phyloP scores from a whole-genome alignment of 2,329 filamentous ascomycete species.

The Diplodia corticola region DNA sequence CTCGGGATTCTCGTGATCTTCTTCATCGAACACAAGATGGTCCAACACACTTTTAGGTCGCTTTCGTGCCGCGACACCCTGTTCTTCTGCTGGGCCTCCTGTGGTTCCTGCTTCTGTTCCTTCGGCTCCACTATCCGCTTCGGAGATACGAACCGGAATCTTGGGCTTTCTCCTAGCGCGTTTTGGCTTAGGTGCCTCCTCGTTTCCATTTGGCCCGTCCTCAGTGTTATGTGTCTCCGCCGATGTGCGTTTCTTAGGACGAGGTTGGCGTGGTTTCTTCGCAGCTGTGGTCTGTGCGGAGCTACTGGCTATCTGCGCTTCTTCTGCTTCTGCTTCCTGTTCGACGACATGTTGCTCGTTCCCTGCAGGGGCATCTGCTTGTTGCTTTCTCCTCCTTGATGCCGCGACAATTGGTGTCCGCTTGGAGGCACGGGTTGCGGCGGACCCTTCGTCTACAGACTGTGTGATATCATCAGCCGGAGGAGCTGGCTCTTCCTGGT shows the following conservation, averaged over 20 bases:
- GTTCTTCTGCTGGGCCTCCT: neutral
- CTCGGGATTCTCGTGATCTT: constrained; percentile 38
- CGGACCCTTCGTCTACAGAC: neutral
- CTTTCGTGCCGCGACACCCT: neutral
- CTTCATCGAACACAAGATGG: constrained; percentile 18
- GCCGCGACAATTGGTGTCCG: neutral
- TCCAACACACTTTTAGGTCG: neutral
- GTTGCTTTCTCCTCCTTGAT: constrained; percentile 2
- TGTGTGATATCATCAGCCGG: neutral
- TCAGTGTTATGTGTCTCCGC: neutral
- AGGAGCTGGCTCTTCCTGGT: neutral
- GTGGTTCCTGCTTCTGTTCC: neutral
- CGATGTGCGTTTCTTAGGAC: constrained; percentile 26
- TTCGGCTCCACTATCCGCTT: neutral
- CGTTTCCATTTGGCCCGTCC: neutral
- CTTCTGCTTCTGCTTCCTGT: neutral
- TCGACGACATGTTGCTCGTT: neutral
- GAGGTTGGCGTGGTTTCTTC: constrained; percentile 35
- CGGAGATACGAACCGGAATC: neutral
- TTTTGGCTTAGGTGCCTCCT: constrained; percentile 1
- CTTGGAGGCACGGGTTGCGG: neutral
- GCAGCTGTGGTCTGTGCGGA: constrained; percentile 2
- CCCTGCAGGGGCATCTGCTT: neutral
- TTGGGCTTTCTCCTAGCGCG: neutral
- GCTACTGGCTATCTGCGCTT: neutral